Evolutionary conservation across 257 asterid species (phyloP), one percentile per base, ranked within the genome.

Genomic region (Scutellaria barbata): DNA sequence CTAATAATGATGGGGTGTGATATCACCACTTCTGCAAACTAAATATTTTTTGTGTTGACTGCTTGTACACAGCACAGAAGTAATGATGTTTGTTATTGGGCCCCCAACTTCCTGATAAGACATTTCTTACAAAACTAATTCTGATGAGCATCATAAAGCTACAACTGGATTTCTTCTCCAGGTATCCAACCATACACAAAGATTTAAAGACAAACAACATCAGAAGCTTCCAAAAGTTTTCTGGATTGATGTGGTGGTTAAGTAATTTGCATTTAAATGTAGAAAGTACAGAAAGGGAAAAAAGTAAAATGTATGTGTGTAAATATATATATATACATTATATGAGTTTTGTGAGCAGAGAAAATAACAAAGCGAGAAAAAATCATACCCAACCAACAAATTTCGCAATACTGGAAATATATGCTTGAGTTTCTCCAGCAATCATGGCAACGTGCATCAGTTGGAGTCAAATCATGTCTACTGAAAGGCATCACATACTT

Each of bases 361-460:
- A 14, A 69, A 69, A 20, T 71, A 71, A 84, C 42, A 50, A 57
- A 66, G 72, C 18, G 18, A 60, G 51, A 72, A 69, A 43, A 72
- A 72, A 73, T 8, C 89, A 56, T 92, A 95, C 99, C 99, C 47
- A 95, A 79, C 99, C 99, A 95, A 81, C 99, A 95, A 65, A 81
- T 87, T 66, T 74, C 79, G 76, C 99, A 95, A 72, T 66, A 84
- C 63, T 76, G 74, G 68, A 88, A 85, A 81, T 83, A 82, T 20
- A 71, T 45, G 54, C 78, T 85, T 33, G 97, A 88, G 76, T 53
- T 83, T 81, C 83, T 88, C 97, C 98, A 95, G 86, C 99, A 95
- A 52, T 84, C 97, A 85, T 92, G 99, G 80, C 99, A 95, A 54
- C 63, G 86, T 18, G 76, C 81, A 65, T 70, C 70, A 62, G 83